Evolutionary conservation across 2,329 filamentous ascomycete species (phyloP), one percentile per base, ranked within the genome.

Genomic region (Fusarium lateritium): DNA sequence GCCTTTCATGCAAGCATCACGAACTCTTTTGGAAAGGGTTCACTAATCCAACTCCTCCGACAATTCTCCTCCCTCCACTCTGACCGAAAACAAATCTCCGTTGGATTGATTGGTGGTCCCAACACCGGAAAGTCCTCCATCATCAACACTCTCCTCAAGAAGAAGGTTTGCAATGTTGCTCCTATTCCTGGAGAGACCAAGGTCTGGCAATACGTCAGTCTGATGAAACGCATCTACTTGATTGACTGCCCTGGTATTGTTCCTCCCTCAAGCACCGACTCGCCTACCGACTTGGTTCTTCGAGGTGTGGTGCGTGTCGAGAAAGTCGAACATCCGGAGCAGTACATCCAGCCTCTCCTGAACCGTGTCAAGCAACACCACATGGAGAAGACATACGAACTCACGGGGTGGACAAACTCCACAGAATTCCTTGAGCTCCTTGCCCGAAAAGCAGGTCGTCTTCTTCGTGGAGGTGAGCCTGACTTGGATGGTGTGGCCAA

Each of bases 161-260:
- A 98, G 84, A 94, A 96, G 79, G 94, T 98, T 40, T 94, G 94
- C 82, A 96, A 87, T 17, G 94, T 97, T 5, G 96, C 96, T 8
- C 96, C 95, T 7, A 97, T 98, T 66, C 95, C 96, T 8, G 96
- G 94, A 15, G 94, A 98, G 83, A 98, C 95, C 34, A 98, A 98
- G 81, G 92, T 98, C 31, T 98, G 96, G 95, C 95, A 98, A 79
- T 98, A 98, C 76, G 94, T 98, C 71, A 97, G 94, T 4, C 81
- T 98, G 62, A 97, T 97, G 92, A 97, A 94, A 83, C 87, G 94
- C 55, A 97, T 97, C 42, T 86, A 83, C 80, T 87, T 99, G 56
- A 98, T 99, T 73, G 96, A 99, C 76, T 98, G 95, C 76, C 96
- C 96, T 39, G 96, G 96, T 79, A 94, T 99, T 40, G 96, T 98